Base-by-base conservation (phyloP, 148 eudicot genomes). In the Vaccinium corymbosum region DNA sequence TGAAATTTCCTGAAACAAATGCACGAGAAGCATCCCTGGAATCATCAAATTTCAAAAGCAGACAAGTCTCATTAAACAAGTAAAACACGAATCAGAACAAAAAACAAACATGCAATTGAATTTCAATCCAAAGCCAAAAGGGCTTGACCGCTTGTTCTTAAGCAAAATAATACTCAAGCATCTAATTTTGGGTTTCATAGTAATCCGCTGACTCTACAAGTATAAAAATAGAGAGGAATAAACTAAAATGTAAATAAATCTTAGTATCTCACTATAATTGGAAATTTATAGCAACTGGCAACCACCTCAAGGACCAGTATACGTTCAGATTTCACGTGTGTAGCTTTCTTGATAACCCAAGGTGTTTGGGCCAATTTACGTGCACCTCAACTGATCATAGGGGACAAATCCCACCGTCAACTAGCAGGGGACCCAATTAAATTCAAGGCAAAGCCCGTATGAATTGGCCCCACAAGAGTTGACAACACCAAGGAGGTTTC, bases 11-110 rank as follows among this genome's bases (percentile, higher is more conserved):
- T 2, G 98, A 93, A 78, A 97, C 93, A 87, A 97, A 97, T 83
- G 99, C 95, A 7, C 98, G 95, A 51, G 99, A 93, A 62, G 95
- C 99, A 87, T 97, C 99, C 75, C 98, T 93, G 94, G 25, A 71
- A 80, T 82, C 11, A 27, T 86, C 82, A 55, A 76, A 61, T 1
- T 29, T 49, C 16, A 72, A 56, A 17, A 53, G 16, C 7, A 13
- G n/a, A 71, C 81, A n/a, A 49, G 68, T 85, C 61, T 75, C 49
- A 16, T 15, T 64, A 64, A 50, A 14, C 42, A 55, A 22, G 35
- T 38, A 66, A 84, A 27, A 80, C 14, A 53, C 42, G 52, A 48
- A 81, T 77, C 66, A 15, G 73, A 52, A 84, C 49, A 85, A 80
- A 51, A 66, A 55, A 3, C 6, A 66, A 68, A 48, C 76, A 25